These are phyloP conservation scores for Cucurbita moschata DNA, from an alignment of 306 rosid genomes.

Conservation along the genomic window DNA sequence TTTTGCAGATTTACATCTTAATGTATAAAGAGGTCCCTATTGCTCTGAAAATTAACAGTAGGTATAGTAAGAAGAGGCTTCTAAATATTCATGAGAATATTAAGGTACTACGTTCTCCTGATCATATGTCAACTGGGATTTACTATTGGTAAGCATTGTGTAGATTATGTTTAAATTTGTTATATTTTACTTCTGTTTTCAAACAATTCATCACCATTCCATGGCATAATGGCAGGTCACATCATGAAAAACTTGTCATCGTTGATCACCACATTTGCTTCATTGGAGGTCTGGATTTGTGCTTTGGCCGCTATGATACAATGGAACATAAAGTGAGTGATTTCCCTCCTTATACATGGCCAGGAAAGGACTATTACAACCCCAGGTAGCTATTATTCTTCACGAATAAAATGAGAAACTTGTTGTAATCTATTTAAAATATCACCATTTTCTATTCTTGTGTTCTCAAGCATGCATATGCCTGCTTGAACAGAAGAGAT, in stretches of 20 bases:
- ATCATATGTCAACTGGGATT: slow-evolving; percentile 31
- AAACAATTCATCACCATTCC: background rate
- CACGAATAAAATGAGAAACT: background rate
- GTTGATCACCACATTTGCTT: slow-evolving; percentile 34
- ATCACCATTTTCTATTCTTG: background rate
- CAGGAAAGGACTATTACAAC: slow-evolving; percentile 40
- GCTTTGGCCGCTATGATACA: slow-evolving; percentile 40
- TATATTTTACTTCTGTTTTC: background rate
- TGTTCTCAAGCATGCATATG: background rate
- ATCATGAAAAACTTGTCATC: slow-evolving; percentile 37
- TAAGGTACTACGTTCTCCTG: slow-evolving; percentile 27
- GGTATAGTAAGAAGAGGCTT: slow-evolving; percentile 25
- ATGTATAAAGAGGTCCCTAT: slow-evolving; percentile 38
- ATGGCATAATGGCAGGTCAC: slow-evolving; percentile 23
- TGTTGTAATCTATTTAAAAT: background rate
- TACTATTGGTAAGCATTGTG: slow-evolving; percentile 25
- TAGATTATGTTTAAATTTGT: background rate
- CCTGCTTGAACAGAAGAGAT: background rate
- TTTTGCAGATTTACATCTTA: slow-evolving; percentile 31
- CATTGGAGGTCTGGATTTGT: slow-evolving; percentile 37
- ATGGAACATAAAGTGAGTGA: slow-evolving; percentile 33
- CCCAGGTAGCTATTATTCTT: slow-evolving; percentile 23
- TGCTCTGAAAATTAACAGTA: slow-evolving; percentile 37
- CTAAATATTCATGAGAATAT: slow-evolving; percentile 31
- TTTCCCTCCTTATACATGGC: slow-evolving; percentile 30